Evolutionary conservation across 2,329 filamentous ascomycete genomes (phyloP).

Genomic region (Aspergillus hiratsukae): DNA sequence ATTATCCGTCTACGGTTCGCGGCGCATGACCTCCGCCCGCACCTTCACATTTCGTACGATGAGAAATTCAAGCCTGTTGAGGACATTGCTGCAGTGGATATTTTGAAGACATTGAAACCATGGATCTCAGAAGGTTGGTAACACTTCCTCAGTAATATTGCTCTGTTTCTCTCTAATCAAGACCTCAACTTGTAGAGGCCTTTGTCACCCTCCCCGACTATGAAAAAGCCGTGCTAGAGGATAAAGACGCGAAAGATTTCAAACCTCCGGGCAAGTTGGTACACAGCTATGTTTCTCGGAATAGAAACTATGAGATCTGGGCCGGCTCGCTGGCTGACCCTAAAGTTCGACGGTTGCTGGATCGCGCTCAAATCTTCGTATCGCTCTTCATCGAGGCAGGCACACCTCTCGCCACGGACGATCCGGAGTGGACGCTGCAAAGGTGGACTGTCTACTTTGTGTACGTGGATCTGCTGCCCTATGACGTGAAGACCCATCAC

Average conservation of each 20-base stretch:
- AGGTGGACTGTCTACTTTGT: constrained; percentile 92
- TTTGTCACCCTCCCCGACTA: constrained; percentile 62
- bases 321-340: constrained; percentile 67
- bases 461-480: constrained; percentile 40
- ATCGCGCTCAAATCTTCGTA: constrained; percentile 76
- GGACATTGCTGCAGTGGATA: constrained; percentile 64
- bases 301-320: constrained; percentile 78
- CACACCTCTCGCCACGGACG: constrained; percentile 66
- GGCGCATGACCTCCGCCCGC: constrained; percentile 72
- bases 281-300: constrained; percentile 57
- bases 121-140: constrained; percentile 64
- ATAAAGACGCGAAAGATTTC: constrained; percentile 44
- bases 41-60: constrained; percentile 65
- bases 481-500: neutral
- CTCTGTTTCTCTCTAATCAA: constrained; percentile 5
- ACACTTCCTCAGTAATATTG: neutral
- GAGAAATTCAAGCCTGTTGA: constrained; percentile 67
- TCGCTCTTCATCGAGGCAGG: constrained; percentile 91
- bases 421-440: constrained; percentile 67
- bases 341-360: constrained; percentile 65
- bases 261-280: constrained; percentile 73
- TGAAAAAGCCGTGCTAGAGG: constrained; percentile 52
- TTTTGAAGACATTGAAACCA: constrained; percentile 59
- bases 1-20: constrained; percentile 68
- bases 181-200: constrained; percentile 50